A percentile compares a stretch with the other conserved stretches of the same genome.
phyloP scores from a whole-genome alignment of 2,329 filamentous ascomycete genomes.

The Paraconiothyrium brasiliense region DNA sequence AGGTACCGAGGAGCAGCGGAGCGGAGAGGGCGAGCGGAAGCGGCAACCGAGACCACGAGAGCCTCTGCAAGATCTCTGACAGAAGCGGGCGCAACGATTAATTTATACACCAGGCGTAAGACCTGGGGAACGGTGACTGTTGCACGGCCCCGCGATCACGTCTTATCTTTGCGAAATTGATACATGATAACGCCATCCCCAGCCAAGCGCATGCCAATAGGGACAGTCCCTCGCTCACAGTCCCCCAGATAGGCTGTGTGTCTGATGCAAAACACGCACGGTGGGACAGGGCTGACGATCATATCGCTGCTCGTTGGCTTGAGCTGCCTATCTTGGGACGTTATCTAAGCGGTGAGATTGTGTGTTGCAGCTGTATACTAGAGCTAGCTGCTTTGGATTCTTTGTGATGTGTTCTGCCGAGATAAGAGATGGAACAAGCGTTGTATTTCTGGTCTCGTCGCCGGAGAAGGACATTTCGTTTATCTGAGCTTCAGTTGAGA shows the following conservation, averaged over 20 bases:
- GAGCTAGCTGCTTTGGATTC: conserved; percentile 23
- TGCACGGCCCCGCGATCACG: conserved; percentile 37
- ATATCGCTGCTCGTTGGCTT: conserved; percentile 31
- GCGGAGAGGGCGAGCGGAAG: conserved; percentile 16
- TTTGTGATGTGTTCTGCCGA: conserved; percentile 24
- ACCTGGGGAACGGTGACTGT: not conserved
- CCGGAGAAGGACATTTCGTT: not conserved
- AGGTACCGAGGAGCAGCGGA: conserved; percentile 24
- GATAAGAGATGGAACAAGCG: conserved; percentile 32
- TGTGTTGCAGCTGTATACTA: conserved; percentile 37
- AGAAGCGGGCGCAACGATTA: conserved; percentile 23
- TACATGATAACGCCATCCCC: conserved; percentile 47
- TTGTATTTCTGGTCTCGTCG: conserved; percentile 16
- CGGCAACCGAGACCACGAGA: not conserved
- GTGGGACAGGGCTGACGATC: conserved; percentile 27
- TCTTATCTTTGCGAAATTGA: conserved; percentile 46
- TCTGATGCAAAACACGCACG: conserved; percentile 32
- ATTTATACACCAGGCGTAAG: conserved; percentile 14
- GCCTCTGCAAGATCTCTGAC: conserved; percentile 17
- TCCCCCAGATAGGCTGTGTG: conserved; percentile 26
- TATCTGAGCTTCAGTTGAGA: conserved; percentile 17
- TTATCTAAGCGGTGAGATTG: conserved; percentile 34
- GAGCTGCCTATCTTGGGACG: conserved; percentile 49
- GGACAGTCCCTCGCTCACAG: conserved; percentile 30
- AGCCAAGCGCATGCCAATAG: conserved; percentile 31